A percentile compares a stretch with the other conserved stretches of the same genome.
Evolutionary conservation across 805 yeast species (phyloP).

Genomic region (Kuraishia capsulata): DNA sequence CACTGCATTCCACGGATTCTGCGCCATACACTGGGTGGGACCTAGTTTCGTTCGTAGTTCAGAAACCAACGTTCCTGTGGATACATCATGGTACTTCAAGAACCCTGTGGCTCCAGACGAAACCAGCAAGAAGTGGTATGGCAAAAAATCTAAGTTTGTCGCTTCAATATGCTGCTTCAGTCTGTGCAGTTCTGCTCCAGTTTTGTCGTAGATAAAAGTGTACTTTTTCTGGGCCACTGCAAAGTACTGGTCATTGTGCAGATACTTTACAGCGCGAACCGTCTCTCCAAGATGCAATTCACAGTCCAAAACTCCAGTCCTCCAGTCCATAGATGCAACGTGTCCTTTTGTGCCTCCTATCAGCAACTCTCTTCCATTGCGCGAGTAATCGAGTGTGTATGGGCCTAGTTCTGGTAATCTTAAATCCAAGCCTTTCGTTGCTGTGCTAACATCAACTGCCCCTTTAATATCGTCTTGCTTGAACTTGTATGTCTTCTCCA

Average conservation of each 20-base stretch:
- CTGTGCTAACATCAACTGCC: constrained; percentile 70
- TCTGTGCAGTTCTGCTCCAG: constrained; percentile 88
- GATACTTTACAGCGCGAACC: constrained; percentile 78
- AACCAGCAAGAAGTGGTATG: constrained; percentile 82
- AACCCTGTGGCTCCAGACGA: constrained; percentile 87
- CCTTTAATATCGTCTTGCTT: constrained; percentile 69
- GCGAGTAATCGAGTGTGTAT: constrained; percentile 67
- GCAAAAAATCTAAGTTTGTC: constrained; percentile 76
- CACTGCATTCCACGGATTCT: constrained; percentile 93
- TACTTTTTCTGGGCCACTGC: constrained; percentile 97
- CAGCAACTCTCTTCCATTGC: constrained; percentile 80
- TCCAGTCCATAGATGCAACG: constrained; percentile 94
- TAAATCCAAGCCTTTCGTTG: constrained; percentile 66
- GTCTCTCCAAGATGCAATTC: constrained; percentile 86
- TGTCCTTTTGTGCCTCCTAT: constrained; percentile 92
- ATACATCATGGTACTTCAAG: constrained; percentile 88
- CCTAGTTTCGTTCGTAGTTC: constrained; percentile 86
- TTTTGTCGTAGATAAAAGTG: constrained; percentile 83
- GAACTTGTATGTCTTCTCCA: constrained; percentile 87
- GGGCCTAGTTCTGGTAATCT: constrained; percentile 79
- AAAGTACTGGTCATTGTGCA: constrained; percentile 87
- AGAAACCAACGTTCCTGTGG: constrained; percentile 80
- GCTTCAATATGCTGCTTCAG: constrained; percentile 85
- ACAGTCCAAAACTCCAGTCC: constrained; percentile 70
- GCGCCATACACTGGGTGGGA: constrained; percentile 80